phyloP scores from a whole-genome alignment of 768 basidiomycete genomes.

The Mycena vulgaris region DNA sequence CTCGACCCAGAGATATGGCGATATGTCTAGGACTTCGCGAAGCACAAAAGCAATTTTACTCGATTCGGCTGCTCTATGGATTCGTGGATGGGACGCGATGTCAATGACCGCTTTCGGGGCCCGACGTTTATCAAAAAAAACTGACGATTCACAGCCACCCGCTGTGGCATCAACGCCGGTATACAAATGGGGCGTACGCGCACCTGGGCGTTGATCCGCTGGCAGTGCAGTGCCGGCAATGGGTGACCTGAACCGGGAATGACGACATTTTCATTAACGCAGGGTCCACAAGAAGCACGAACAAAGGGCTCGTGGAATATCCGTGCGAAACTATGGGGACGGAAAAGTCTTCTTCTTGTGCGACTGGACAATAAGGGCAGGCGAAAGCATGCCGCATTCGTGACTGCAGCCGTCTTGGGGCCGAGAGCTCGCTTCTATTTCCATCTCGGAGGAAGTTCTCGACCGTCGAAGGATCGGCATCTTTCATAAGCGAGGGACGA shows the following conservation, averaged over 20 bases:
- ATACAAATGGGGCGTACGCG: constrained; percentile 4
- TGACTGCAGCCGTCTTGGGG: neutral
- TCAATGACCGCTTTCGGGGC: neutral
- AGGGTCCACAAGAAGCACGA: constrained; percentile 2
- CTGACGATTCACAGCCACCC: neutral
- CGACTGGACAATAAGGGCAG: neutral
- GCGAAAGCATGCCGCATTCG: constrained; percentile 3
- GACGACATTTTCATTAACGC: constrained; percentile 22
- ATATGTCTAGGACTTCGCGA: neutral
- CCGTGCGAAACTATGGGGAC: too few relatives aligned
- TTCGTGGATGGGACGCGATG: neutral
- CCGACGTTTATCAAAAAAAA: neutral
- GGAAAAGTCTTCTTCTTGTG: too few relatives aligned
- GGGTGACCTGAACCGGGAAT: neutral
- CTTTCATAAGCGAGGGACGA: constrained; percentile 22
- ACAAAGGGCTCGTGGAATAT: neutral
- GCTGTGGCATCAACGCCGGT: neutral
- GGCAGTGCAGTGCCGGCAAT: constrained; percentile 14
- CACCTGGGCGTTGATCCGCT: constrained; percentile 6
- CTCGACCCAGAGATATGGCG: neutral
- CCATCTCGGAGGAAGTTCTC: constrained; percentile 17
- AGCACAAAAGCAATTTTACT: constrained; percentile 4
- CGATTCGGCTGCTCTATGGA: neutral
- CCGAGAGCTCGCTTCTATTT: constrained; percentile 2
- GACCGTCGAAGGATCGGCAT: constrained; percentile 18